Evolutionary conservation across 1,284 basidiomycete genomes (phyloP).

Genomic region (Afroboletus lepidellus): DNA sequence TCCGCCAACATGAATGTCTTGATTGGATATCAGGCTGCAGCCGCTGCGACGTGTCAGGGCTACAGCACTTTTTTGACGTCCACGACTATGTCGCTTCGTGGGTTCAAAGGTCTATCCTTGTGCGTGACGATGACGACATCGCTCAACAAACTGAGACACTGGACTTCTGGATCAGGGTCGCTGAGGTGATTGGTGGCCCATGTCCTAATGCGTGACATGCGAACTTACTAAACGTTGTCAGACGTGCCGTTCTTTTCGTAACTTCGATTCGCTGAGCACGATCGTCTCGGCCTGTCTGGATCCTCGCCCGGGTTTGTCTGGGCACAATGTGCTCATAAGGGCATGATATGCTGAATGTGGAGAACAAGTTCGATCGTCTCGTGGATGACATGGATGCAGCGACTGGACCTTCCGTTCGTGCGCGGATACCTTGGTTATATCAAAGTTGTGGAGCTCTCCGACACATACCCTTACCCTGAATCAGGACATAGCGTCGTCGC

Average conservation of each 20-base stretch:
- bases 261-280: constrained; percentile 67
- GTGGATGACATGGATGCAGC: constrained; percentile 48
- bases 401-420: constrained; percentile 64
- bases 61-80: constrained; percentile 56
- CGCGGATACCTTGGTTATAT: constrained; percentile 63
- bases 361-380: constrained; percentile 57
- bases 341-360: constrained; percentile 54
- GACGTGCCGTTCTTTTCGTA: constrained; percentile 66
- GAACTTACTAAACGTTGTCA: constrained; percentile 26
- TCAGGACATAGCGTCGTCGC: constrained; percentile 43
- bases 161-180: constrained; percentile 73
- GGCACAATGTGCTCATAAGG: constrained; percentile 56
- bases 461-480: constrained; percentile 18
- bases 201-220: constrained; percentile 19
- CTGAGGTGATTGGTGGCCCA: constrained; percentile 49
- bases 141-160: constrained; percentile 57
- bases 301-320: constrained; percentile 63
- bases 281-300: constrained; percentile 61
- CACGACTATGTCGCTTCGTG: constrained; percentile 62
- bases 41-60: constrained; percentile 41
- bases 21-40: constrained; percentile 46
- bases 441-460: constrained; percentile 40
- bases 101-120: constrained; percentile 64
- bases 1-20: constrained; percentile 62
- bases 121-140: constrained; percentile 47